These are phyloP conservation scores for Triticum turgidum DNA, from an alignment of 176 grass and related monocot species.

Conservation along the genomic window DNA sequence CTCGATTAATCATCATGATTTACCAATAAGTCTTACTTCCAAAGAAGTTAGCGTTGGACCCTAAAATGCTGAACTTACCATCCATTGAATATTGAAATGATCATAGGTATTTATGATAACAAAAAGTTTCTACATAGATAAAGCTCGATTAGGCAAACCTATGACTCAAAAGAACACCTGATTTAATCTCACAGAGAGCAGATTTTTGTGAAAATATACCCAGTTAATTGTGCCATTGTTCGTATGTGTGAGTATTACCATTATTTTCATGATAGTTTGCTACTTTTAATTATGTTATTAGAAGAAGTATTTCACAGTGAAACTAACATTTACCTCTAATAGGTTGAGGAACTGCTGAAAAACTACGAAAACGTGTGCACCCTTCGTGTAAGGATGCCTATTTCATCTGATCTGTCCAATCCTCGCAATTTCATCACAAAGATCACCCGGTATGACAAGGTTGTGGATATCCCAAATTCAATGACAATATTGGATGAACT, in stretches of 20 bases:
- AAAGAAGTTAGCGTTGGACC: neutral
- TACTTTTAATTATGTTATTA: neutral
- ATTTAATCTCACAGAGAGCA: neutral
- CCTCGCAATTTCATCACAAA: constrained; percentile 88
- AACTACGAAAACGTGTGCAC: constrained; percentile 86
- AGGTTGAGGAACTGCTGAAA: constrained; percentile 80
- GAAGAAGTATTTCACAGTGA: neutral
- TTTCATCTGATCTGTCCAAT: constrained; percentile 78
- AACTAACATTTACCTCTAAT: constrained; percentile 15
- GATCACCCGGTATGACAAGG: constrained; percentile 73
- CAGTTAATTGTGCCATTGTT: neutral
- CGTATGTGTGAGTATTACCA: neutral
- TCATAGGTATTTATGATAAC: neutral
- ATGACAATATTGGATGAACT: constrained; percentile 89
- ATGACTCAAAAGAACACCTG: neutral
- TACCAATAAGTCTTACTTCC: neutral
- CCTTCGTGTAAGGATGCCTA: constrained; percentile 84
- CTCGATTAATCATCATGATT: neutral
- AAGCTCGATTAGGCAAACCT: neutral
- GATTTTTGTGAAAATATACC: neutral
- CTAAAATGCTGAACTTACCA: neutral
- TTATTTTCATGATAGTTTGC: neutral
- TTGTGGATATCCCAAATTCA: constrained; percentile 81
- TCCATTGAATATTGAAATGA: neutral
- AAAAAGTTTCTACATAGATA: neutral